Base-by-base conservation (phyloP, 441 rosid species). In the Gossypium davidsonii region DNA sequence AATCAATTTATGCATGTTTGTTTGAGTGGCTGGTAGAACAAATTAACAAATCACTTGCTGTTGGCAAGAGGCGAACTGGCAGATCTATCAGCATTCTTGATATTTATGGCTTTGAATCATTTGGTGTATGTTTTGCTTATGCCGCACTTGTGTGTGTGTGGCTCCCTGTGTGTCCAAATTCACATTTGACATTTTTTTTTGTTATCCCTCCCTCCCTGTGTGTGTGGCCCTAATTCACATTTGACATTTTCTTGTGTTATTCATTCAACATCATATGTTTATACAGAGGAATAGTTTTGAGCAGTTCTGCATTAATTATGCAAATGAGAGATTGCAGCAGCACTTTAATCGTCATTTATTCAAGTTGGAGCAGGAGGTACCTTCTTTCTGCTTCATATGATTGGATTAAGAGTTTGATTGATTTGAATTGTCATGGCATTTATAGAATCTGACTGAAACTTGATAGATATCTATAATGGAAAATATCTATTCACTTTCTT, bases 21-120 rank as follows among this genome's bases (percentile, higher is more conserved):
- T 93, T 95, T 79, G 99, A 95, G 69, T 95, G 98, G 99, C 80
- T 95, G 68, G 97, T 95, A 14, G 96, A 89, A 82, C 98, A 93
- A 84, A 89, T 96, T 73, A 96, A 96, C 84, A 93, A 90, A 73
- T 93, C 99, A 48, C 97, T 96, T 73, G 93, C 92, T 26, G 98
- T 90, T 72, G 98, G 99, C 75, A 96, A 96, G 84, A 85, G 86
- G 74, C 83, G 96, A 79, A 86, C 96, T 2, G 99, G 97, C 73
- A 86, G 99, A 88, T 91, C 98, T 75, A 96, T 96, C 79, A 93
- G 97, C 86, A 96, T 96, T 85, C 97, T 96, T 76, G 99, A 96
- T 83, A 96, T 96, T 65, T 96, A 96, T 72, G 98, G 99, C 79
- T 96, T 96, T 74, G 99, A 96, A 81, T 93, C 99, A 28, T 96